Conservation (phyloP, 2,329 filamentous ascomycete genomes). For the Verticillium dahliae region DNA sequence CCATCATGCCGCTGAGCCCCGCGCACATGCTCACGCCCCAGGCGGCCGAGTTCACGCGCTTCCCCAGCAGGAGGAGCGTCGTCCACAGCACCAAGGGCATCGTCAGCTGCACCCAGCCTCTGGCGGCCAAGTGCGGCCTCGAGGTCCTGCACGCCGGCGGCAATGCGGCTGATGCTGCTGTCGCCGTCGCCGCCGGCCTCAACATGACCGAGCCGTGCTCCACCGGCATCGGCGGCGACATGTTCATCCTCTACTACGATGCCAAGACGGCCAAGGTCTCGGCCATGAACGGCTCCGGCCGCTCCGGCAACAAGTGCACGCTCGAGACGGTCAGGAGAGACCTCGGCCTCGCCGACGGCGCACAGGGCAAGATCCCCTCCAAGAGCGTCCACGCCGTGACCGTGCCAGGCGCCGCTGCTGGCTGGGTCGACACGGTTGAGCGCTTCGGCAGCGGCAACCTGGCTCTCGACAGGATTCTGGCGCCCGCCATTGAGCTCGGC, state of each 20-base stretch:
- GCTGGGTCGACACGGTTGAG: conserved; percentile 86
- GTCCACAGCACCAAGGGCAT: conserved; percentile 92
- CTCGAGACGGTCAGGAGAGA: conserved; percentile 65
- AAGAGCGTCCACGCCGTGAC: conserved; percentile 75
- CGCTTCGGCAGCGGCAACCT: conserved; percentile 86
- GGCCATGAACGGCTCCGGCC: conserved; percentile 89
- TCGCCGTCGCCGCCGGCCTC: conserved; percentile 67
- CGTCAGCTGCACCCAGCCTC: conserved; percentile 80
- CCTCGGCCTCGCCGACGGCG: conserved; percentile 56
- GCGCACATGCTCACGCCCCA: conserved; percentile 39
- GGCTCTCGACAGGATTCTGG: conserved; percentile 67
- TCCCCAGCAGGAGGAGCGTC: conserved; percentile 78
- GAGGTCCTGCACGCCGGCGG: conserved; percentile 80
- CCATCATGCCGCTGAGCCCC: conserved; percentile 39
- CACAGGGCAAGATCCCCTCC: conserved; percentile 60
- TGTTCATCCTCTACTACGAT: conserved; percentile 93
- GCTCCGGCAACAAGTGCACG: conserved; percentile 62
- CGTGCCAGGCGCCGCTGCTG: conserved; percentile 83
- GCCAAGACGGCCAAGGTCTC: conserved; percentile 74
- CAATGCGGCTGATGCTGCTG: conserved; percentile 63
- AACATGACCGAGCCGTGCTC: conserved; percentile 91
- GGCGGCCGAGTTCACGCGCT: conserved; percentile 51
- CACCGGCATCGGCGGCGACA: conserved; percentile 93
- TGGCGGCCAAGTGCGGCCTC: conserved; percentile 83
- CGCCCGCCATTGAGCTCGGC: conserved; percentile 76